These are phyloP conservation scores for Serendipita sp. DNA, from an alignment of 768 basidiomycete species.

Conservation along the genomic window DNA sequence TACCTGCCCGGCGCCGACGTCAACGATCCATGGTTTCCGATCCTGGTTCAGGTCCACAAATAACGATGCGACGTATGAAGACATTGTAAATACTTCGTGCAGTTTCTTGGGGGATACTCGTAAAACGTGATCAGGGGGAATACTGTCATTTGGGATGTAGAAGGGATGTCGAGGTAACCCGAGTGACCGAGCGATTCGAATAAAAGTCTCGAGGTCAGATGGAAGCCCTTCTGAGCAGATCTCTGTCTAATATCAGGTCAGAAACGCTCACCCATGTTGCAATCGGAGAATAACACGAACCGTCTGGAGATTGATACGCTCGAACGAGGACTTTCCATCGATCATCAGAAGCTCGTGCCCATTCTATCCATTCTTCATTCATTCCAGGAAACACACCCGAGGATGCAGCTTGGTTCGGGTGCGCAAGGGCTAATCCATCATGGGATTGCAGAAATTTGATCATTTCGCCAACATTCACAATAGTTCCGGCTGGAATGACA, in stretches of 20 bases:
- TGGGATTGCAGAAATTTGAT: background rate
- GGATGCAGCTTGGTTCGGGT: background rate
- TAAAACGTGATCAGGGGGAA: background rate
- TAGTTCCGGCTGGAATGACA: no score
- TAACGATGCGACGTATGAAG: conserved; percentile 31
- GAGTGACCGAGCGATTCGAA: background rate
- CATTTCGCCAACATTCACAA: background rate
- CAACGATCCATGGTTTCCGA: conserved; percentile 27
- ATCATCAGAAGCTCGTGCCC: background rate
- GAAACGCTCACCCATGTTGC: background rate
- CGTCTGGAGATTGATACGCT: background rate
- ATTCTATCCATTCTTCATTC: background rate
- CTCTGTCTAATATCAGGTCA: background rate
- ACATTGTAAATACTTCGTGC: conserved; percentile 56
- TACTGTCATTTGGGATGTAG: background rate
- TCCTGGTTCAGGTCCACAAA: conserved; percentile 10
- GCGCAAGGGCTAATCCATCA: background rate
- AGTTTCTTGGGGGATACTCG: conserved; percentile 54
- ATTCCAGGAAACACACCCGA: background rate
- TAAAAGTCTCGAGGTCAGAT: background rate
- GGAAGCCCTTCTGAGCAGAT: background rate
- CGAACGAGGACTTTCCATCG: background rate
- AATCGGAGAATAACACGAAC: background rate
- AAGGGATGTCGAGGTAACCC: background rate
- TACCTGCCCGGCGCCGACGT: conserved; percentile 61